Base-by-base conservation (phyloP, 2,329 filamentous ascomycete species). In the Taxawa tesnikishii region DNA sequence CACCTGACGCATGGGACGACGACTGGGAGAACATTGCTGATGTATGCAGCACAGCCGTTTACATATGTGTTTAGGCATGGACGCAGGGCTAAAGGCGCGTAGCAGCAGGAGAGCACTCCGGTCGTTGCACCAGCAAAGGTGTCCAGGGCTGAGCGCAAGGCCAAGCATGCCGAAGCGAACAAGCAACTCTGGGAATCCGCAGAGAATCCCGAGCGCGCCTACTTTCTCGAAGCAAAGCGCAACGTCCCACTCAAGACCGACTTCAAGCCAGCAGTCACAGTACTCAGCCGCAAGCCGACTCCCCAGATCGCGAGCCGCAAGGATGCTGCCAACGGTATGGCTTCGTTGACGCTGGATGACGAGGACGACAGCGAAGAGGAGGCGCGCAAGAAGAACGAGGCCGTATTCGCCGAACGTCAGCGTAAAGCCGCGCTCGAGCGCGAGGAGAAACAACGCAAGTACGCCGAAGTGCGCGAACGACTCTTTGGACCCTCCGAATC, bases 381-480 rank as follows among this genome's bases (percentile, higher is more conserved):
- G 34, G 57, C 62, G 29, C 58, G 62, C 33, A 75, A 72, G 50
- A 70, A 73, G 40, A 63, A 68, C 13, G 74, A 75, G 44, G 70
- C 74, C 26, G 80, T 74, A 0, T 71, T 79, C 3, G 82, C 88
- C 46, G 80, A 94, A 60, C 71, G 85, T 19, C 75, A 81, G 39
- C 72, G 75, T 15, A 80, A 80, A 49, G 82, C 87, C 32, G 75
- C 84, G 51, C 69, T 72, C 29, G 83, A 93, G 45, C 72, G 76
- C 7, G 85, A 92, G 50, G 85, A 93, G 60, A 94, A 90, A 62
- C 82, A 93, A 61, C 76, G 76, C 35, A 80, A 81, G 38, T 94
- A 94, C 53, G 82, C 92, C 39, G 85, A 94, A 60, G 83, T 78
- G 5, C 71, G 88, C 17, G 83, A 88, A 46, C 80, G 85, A 52